Conservation (phyloP, 768 basidiomycete species). For the Mycena vitilis region DNA sequence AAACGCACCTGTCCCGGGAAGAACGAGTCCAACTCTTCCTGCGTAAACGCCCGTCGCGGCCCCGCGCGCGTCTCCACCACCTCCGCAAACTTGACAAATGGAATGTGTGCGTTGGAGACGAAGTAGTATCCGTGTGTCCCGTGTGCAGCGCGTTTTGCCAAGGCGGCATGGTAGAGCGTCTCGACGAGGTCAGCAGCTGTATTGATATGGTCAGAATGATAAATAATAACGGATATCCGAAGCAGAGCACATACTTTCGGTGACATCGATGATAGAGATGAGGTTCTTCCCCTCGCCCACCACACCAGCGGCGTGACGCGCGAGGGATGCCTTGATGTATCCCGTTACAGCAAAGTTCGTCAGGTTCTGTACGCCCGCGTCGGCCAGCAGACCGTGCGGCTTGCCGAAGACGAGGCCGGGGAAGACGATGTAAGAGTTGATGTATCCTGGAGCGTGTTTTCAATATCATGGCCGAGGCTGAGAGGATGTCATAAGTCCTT, state of each 20-base stretch:
- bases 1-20: slow-evolving; percentile 26
- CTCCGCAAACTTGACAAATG: slow-evolving; percentile 27
- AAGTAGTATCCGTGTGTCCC: slow-evolving; percentile 43
- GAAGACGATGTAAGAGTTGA: slow-evolving; percentile 19
- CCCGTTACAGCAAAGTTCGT: slow-evolving; percentile 2
- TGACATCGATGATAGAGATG: slow-evolving; percentile 15
- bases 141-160: slow-evolving; percentile 19
- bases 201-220: not conserved
- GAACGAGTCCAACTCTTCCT: slow-evolving; percentile 44
- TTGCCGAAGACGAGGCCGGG: slow-evolving; percentile 30
- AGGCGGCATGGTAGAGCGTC: slow-evolving; percentile 14
- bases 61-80: slow-evolving; percentile 33
- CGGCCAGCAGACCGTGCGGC: slow-evolving; percentile 46
- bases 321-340: slow-evolving; percentile 11
- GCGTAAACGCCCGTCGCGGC: slow-evolving; percentile 39
- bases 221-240: no score
- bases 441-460: not conserved
- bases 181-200: slow-evolving; percentile 17
- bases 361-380: slow-evolving; percentile 49
- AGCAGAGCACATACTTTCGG: slow-evolving; percentile 11
- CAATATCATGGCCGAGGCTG: not conserved
- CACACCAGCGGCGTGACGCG: slow-evolving; percentile 15
- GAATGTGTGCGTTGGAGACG: slow-evolving; percentile 35
- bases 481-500: no score
- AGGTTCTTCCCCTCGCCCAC: slow-evolving; percentile 20